A percentile compares a stretch with the other conserved stretches of the same genome.
Conservation (phyloP, 2,329 filamentous ascomycete genomes). For the Torrubiellomyces zombiae region DNA sequence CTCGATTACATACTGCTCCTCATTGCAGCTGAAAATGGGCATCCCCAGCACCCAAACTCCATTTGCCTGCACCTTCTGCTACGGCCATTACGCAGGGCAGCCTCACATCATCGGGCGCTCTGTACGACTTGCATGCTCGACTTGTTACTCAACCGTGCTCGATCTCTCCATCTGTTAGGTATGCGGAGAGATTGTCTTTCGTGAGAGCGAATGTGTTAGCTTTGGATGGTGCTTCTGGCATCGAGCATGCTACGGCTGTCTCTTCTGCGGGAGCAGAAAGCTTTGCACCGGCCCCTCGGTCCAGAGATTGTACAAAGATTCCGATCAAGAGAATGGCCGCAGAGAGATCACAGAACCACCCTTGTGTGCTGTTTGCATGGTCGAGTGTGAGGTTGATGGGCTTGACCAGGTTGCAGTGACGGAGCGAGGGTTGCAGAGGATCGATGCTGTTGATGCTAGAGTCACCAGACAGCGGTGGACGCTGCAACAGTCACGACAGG, state of each 20-base stretch:
- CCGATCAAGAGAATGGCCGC: conserved; percentile 6
- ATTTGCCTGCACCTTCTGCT: conserved; percentile 42
- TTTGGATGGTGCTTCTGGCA: conserved; percentile 48
- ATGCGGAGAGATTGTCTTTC: conserved; percentile 36
- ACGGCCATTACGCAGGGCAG: conserved; percentile 19
- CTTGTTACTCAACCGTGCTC: conserved; percentile 30
- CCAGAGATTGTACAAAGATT: conserved; percentile 15
- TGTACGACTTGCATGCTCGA: conserved; percentile 29
- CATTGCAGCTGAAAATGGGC: not conserved
- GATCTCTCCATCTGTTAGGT: conserved; percentile 41
- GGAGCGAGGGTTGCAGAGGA: conserved; percentile 24
- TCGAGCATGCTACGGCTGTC: conserved; percentile 35
- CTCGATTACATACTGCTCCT: too few species aligned
- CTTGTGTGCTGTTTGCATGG: conserved; percentile 29
- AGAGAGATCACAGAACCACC: conserved; percentile 30
- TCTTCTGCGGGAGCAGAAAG: conserved; percentile 29
- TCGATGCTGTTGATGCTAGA: conserved; percentile 28
- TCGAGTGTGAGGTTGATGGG: conserved; percentile 21
- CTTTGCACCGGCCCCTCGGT: conserved; percentile 16
- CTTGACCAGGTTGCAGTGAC: conserved; percentile 15
- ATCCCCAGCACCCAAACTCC: conserved; percentile 3
- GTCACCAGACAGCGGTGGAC: conserved; percentile 25
- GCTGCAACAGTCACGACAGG: too few species aligned
- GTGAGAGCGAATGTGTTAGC: conserved; percentile 37
- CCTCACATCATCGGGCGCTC: conserved; percentile 26